These are phyloP conservation scores for Volutella citrinella DNA, from an alignment of 2,329 filamentous ascomycete species.

Conservation along the genomic window DNA sequence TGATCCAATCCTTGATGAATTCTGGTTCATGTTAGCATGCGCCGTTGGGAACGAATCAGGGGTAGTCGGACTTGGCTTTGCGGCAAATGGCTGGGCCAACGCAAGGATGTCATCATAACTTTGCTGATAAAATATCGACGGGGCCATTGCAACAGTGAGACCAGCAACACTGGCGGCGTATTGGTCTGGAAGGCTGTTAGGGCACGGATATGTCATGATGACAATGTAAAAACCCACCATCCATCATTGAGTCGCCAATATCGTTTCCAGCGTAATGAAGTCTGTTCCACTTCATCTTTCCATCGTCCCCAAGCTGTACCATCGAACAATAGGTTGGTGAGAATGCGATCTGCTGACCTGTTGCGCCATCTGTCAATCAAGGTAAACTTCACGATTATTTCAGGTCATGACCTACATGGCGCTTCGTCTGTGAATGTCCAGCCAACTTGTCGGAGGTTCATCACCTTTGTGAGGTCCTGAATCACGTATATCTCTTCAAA, in stretches of 20 bases:
- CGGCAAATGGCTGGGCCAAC: conserved; percentile 56
- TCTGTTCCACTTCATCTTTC: conserved; percentile 56
- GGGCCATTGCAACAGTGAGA: conserved; percentile 52
- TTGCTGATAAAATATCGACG: conserved; percentile 41
- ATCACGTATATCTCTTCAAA: conserved; percentile 67
- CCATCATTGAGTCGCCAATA: conserved; percentile 45
- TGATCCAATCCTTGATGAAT: conserved; percentile 61
- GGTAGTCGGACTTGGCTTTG: no score
- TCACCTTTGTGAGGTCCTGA: conserved; percentile 62
- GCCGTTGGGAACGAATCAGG: no score
- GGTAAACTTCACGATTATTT: no score
- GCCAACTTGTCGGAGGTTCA: conserved; percentile 71
- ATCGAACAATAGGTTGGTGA: conserved; percentile 60
- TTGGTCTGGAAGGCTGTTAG: no score
- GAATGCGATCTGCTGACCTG: conserved; percentile 58
- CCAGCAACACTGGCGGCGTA: conserved; percentile 60
- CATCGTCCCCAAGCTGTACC: conserved; percentile 56
- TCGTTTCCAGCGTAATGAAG: conserved; percentile 49
- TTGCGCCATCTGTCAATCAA: no score
- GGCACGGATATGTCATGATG: no score
- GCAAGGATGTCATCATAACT: conserved; percentile 72
- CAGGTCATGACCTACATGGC: conserved; percentile 59
- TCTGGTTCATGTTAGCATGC: conserved; percentile 38
- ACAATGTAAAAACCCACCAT: no score
- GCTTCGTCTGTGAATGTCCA: conserved; percentile 68